phyloP scores from a whole-genome alignment of 129 eudicot species.

The Flaveria linearis region DNA sequence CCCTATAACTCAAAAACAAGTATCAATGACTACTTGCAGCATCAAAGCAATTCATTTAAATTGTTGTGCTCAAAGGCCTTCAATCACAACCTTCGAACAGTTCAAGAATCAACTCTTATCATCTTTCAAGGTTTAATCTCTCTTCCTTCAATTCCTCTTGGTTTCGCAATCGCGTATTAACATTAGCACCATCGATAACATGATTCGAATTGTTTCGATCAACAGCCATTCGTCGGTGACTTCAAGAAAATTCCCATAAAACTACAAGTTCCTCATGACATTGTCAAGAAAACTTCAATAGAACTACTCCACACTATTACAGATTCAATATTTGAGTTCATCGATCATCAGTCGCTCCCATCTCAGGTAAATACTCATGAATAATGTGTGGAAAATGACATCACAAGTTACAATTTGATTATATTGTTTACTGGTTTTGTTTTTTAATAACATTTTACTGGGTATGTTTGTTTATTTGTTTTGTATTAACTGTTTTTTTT shows the following conservation, averaged over 20 bases:
- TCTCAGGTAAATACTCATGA: constrained; percentile 52
- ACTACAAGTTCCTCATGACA: constrained; percentile 27
- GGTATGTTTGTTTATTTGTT: too few species aligned
- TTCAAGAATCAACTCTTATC: constrained; percentile 39
- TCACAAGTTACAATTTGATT: background rate
- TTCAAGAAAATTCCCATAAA: constrained; percentile 34
- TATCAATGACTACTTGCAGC: constrained; percentile 28
- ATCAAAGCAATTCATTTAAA: constrained; percentile 19
- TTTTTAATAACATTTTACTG: too few species aligned
- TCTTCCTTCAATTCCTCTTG: background rate
- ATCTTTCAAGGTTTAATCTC: constrained; percentile 43
- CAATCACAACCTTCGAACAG: constrained; percentile 29
- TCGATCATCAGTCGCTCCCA: constrained; percentile 59
- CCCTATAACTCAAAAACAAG: background rate
- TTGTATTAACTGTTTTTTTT: background rate
- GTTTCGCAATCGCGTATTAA: background rate
- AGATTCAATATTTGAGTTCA: constrained; percentile 50
- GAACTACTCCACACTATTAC: constrained; percentile 53
- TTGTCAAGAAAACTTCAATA: constrained; percentile 45
- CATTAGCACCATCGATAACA: background rate
- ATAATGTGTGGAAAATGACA: background rate
- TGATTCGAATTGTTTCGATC: background rate
- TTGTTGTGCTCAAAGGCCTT: constrained; percentile 47
- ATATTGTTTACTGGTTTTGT: background rate
- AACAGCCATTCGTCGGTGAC: constrained; percentile 52